Evolutionary conservation across 2,329 filamentous ascomycete genomes (phyloP).

Genomic region (Fusarium incarnatum): DNA sequence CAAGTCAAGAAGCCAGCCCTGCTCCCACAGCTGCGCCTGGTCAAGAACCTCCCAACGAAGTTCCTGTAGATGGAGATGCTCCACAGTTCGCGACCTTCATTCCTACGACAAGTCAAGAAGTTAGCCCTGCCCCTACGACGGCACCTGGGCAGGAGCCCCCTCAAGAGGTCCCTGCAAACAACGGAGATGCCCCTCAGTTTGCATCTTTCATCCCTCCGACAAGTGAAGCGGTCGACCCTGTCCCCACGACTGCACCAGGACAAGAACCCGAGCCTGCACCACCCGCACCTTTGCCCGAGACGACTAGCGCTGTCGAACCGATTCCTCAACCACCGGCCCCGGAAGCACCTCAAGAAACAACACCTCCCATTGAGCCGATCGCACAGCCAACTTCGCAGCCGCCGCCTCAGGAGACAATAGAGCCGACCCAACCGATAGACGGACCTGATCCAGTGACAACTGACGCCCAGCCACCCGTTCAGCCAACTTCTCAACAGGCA

Average conservation of each 20-base stretch:
- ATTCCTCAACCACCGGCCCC: constrained; percentile 15
- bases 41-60: constrained; percentile 4
- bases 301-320: constrained; percentile 1
- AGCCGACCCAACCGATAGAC: constrained; percentile 13
- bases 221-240: constrained; percentile 11
- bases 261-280: constrained; percentile 17
- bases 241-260: constrained; percentile 23
- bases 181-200: constrained; percentile 26
- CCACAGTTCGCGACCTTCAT: constrained; percentile 37
- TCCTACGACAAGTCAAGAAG: constrained; percentile 20
- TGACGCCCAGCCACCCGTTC: neutral
- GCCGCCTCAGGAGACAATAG: constrained; percentile 11
- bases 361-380: constrained; percentile 5
- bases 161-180: neutral
- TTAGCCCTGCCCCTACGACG: constrained; percentile 15
- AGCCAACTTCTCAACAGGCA: neutral
- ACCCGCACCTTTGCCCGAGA: constrained; percentile 11
- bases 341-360: constrained; percentile 11
- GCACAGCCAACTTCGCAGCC: constrained; percentile 11
- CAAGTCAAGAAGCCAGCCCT: constrained; percentile 17
- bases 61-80: constrained; percentile 14
- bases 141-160: constrained; percentile 14
- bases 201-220: constrained; percentile 33
- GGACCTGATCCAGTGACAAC: constrained; percentile 18
- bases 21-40: constrained; percentile 19